Conservation (phyloP, 2,329 filamentous ascomycete species). For the Botrytis elliptica region DNA sequence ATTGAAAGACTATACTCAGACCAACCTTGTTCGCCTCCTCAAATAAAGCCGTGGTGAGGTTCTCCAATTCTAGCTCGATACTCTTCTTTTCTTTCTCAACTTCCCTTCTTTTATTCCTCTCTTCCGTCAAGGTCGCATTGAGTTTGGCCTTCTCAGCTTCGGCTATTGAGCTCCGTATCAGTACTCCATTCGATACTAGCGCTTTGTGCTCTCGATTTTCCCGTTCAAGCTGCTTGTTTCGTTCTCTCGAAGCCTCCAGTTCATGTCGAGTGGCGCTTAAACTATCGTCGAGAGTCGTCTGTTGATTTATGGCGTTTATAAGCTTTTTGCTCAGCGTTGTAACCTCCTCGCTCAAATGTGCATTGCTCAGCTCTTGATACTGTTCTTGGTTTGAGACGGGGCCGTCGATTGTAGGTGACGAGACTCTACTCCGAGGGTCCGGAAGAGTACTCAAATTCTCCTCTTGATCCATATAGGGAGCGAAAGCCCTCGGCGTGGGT, state of each 20-base stretch:
- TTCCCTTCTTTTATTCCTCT: conserved; percentile 61
- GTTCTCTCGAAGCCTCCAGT: conserved; percentile 68
- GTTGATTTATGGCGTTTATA: conserved; percentile 95
- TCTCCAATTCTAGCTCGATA: conserved; percentile 91
- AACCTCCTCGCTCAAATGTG: conserved; percentile 63
- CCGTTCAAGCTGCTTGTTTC: conserved; percentile 66
- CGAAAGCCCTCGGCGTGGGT: conserved; percentile 32
- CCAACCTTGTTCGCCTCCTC: conserved; percentile 88
- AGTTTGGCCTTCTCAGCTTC: conserved; percentile 68
- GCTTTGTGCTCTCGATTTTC: conserved; percentile 61
- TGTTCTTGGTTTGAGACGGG: conserved; percentile 42
- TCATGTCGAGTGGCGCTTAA: conserved; percentile 81
- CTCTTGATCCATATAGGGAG: conserved; percentile 48
- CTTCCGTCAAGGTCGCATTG: conserved; percentile 59
- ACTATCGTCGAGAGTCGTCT: conserved; percentile 86
- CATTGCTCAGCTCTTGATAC: conserved; percentile 56
- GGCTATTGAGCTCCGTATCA: conserved; percentile 72
- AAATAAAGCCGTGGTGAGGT: conserved; percentile 87
- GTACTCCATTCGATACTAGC: conserved; percentile 68
- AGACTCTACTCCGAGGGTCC: conserved; percentile 57
- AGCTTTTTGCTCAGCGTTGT: conserved; percentile 89
- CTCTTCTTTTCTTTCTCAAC: conserved; percentile 78
- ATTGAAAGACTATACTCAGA: background rate
- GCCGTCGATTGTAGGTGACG: conserved; percentile 46
- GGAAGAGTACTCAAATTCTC: conserved; percentile 69